Conservation (phyloP, 2,329 filamentous ascomycete species). For the Coniochaeta sp. region DNA sequence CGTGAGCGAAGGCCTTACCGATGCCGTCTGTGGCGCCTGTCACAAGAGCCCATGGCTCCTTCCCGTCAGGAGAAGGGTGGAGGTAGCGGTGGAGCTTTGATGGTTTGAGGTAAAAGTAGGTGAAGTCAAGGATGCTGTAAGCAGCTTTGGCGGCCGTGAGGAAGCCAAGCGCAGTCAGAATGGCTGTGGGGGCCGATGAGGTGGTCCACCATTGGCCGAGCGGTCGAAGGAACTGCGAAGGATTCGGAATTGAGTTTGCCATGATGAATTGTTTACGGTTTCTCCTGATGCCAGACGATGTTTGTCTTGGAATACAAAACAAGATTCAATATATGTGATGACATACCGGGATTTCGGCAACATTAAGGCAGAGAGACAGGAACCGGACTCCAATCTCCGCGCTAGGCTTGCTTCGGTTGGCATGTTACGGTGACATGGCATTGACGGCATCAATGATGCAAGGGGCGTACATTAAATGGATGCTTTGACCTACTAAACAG, state of each 20-base stretch:
- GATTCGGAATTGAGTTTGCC: neutral
- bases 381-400: too few species aligned
- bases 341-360: neutral
- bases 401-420: too few species aligned
- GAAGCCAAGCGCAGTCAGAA: neutral
- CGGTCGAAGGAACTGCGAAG: neutral
- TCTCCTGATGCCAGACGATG: neutral
- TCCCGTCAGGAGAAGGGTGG: constrained; percentile 5
- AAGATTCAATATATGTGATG: too few species aligned
- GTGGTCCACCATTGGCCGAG: neutral
- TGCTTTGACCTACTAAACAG: neutral
- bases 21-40: constrained; percentile 50
- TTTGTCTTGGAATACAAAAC: neutral
- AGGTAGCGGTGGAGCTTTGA: constrained; percentile 16
- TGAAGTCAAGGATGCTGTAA: neutral
- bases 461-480: neutral
- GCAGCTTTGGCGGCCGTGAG: neutral
- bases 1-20: constrained; percentile 39
- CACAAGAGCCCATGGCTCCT: constrained; percentile 35
- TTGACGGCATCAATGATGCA: neutral
- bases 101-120: constrained; percentile 10
- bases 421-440: too few species aligned
- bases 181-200: neutral
- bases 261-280: neutral
- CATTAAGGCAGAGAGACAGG: too few species aligned